Percentiles rank a stretch among this genome's conserved stretches.
Evolutionary conservation across 1,139 yeast species (phyloP).

Genomic region (Pichia sp.): DNA sequence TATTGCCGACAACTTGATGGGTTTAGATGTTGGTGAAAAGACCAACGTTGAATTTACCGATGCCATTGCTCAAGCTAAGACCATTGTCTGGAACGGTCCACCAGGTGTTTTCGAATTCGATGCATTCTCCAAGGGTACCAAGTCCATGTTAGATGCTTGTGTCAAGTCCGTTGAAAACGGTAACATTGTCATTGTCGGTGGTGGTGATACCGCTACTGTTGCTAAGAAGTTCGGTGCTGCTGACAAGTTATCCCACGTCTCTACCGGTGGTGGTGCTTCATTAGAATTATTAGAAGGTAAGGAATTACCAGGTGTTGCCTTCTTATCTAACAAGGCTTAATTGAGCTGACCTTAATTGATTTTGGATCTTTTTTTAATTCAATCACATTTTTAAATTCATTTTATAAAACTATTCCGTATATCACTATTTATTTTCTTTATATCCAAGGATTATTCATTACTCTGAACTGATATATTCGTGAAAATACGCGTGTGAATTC

Average conservation of each 20-base stretch:
- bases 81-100: conserved; percentile 99
- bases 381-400: neutral
- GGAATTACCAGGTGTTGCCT: conserved; percentile 89
- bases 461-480: no score
- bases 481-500: no score
- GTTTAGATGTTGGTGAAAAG: conserved; percentile 93
- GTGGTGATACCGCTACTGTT: conserved; percentile 99
- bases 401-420: neutral
- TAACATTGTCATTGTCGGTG: conserved; percentile 95
- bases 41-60: conserved; percentile 71
- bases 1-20: conserved; percentile 92
- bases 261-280: conserved; percentile 99
- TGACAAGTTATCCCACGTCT: conserved; percentile 93
- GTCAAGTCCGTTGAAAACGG: conserved; percentile 84
- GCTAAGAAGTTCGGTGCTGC: conserved; percentile 97
- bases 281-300: conserved; percentile 97
- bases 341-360: neutral
- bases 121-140: conserved; percentile 85
- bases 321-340: conserved; percentile 23
- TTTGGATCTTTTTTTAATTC: neutral
- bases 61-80: conserved; percentile 88
- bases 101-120: conserved; percentile 99
- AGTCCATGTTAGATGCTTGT: conserved; percentile 81
- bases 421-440: no score
- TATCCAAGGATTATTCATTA: no score